Conservation (phyloP, 1,284 basidiomycete genomes). For the Cutaneotrichosporon sp. region DNA sequence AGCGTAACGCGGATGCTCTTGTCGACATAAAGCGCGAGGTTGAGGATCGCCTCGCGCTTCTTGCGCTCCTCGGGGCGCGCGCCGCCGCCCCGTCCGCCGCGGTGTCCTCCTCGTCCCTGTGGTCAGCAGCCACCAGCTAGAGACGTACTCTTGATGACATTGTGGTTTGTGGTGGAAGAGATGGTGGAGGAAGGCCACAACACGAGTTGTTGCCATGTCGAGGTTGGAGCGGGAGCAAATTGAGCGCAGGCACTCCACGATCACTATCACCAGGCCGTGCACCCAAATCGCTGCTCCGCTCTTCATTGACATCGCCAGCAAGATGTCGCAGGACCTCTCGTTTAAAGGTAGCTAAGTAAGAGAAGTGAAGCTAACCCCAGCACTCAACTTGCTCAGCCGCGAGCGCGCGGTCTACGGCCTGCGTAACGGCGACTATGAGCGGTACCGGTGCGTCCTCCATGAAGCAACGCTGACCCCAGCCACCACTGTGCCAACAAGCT, state of each 20-base stretch:
- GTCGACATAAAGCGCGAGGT: conserved; percentile 91
- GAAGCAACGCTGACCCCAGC: conserved; percentile 53
- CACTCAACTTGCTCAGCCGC: conserved; percentile 62
- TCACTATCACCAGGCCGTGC: too few relatives aligned
- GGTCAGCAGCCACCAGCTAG: too few relatives aligned
- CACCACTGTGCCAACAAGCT: conserved; percentile 89
- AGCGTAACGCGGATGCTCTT: conserved; percentile 94
- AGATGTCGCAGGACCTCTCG: conserved; percentile 32
- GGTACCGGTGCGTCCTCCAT: conserved; percentile 66
- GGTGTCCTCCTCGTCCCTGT: conserved; percentile 27
- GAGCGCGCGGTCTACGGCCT: conserved; percentile 88
- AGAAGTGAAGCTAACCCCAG: conserved; percentile 26
- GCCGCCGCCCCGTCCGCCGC: conserved; percentile 46
- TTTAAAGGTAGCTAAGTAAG: conserved; percentile 42
- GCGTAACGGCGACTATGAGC: conserved; percentile 80
- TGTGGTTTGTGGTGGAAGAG: neutral
- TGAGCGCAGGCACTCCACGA: neutral
- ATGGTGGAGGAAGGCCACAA: conserved; percentile 10
- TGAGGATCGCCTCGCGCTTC: conserved; percentile 92
- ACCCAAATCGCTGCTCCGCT: conserved; percentile 1
- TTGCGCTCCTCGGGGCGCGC: conserved; percentile 67
- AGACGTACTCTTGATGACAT: conserved; percentile 30
- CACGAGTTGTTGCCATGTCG: neutral
- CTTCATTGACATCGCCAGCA: too few relatives aligned
- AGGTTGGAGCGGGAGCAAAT: conserved; percentile 13